phyloP scores from a whole-genome alignment of 1,139 yeast species.

The Diutina mesorugosa region DNA sequence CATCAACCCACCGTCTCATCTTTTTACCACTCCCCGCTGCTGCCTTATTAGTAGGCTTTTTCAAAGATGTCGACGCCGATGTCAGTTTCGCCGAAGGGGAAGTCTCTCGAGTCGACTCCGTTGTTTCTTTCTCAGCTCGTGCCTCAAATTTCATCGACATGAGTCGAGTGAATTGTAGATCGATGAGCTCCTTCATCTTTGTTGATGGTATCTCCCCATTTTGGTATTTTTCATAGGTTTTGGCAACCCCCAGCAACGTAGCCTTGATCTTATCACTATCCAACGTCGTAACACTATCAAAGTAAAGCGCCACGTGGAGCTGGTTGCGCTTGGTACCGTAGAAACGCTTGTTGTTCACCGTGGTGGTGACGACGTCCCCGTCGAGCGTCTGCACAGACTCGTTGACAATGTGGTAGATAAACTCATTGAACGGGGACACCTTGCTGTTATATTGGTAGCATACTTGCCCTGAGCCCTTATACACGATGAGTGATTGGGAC shows the following conservation, averaged over 20 bases:
- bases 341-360: conserved; percentile 18
- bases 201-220: conserved; percentile 11
- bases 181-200: conserved; percentile 23
- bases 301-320: conserved; percentile 25
- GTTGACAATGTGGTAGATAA: conserved; percentile 24
- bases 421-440: conserved; percentile 28
- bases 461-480: conserved; percentile 24
- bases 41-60: neutral
- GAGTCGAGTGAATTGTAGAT: conserved; percentile 25
- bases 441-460: conserved; percentile 26
- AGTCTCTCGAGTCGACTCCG: neutral
- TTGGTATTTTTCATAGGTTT: conserved; percentile 17
- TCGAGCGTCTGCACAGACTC: conserved; percentile 23
- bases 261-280: conserved; percentile 26
- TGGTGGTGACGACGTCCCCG: conserved; percentile 19
- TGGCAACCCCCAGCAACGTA: conserved; percentile 22
- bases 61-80: neutral
- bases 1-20: conserved; percentile 36
- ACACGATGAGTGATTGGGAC: conserved; percentile 22
- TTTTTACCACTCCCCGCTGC: conserved; percentile 13
- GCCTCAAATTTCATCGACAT: conserved; percentile 7
- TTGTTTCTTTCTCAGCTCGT: neutral
- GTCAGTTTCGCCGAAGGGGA: neutral
- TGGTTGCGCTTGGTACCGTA: conserved; percentile 18
- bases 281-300: conserved; percentile 27